phyloP scores from a whole-genome alignment of 2,329 filamentous ascomycete genomes.

The Annulohypoxylon truncatum region DNA sequence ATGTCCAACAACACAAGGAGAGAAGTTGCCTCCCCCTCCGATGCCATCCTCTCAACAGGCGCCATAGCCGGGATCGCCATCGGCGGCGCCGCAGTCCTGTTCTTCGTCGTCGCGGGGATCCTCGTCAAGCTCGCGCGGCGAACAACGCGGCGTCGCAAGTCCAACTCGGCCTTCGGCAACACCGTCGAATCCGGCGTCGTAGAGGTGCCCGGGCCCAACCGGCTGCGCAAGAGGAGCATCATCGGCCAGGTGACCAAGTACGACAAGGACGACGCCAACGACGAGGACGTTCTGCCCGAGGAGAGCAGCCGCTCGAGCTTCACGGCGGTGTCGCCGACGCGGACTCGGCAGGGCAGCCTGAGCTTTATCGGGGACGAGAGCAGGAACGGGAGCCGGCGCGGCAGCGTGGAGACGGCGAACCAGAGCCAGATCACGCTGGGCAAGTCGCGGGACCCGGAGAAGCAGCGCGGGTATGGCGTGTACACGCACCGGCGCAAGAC shows the following conservation, averaged over 20 bases:
- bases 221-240: slow-evolving; percentile 45
- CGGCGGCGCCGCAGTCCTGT: slow-evolving; percentile 60
- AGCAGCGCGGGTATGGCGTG: slow-evolving; percentile 44
- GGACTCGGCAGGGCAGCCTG: slow-evolving; percentile 39
- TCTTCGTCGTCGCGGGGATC: slow-evolving; percentile 57
- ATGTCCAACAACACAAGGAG: slow-evolving; percentile 10
- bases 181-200: slow-evolving; percentile 8
- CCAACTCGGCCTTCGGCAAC: background rate
- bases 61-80: slow-evolving; percentile 59
- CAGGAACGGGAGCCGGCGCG: slow-evolving; percentile 11
- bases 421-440: slow-evolving; percentile 6
- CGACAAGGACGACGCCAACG: slow-evolving; percentile 23
- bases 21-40: slow-evolving; percentile 6
- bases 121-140: slow-evolving; percentile 55
- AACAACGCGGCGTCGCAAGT: slow-evolving; percentile 41
- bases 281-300: slow-evolving; percentile 27
- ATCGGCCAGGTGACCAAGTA: slow-evolving; percentile 1
- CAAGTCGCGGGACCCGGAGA: slow-evolving; percentile 41
- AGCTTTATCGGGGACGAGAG: slow-evolving; percentile 10
- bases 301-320: slow-evolving; percentile 36
- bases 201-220: slow-evolving; percentile 17
- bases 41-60: slow-evolving; percentile 46
- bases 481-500: slow-evolving; percentile 47
- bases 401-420: slow-evolving; percentile 22
- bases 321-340: slow-evolving; percentile 43